phyloP scores from a whole-genome alignment of 768 basidiomycete genomes.

The Mycena amicta region DNA sequence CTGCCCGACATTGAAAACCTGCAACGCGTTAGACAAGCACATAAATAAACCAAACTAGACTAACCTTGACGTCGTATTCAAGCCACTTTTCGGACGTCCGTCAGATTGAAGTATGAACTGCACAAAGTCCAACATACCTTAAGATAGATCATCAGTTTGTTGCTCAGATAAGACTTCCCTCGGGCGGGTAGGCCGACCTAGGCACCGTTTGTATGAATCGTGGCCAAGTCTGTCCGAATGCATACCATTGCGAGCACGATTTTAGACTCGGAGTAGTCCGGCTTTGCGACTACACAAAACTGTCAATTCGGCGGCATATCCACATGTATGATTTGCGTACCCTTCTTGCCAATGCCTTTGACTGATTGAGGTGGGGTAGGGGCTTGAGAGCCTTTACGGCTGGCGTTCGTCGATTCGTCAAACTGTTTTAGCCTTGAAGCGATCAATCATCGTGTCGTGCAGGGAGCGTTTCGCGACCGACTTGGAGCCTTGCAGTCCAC shows the following conservation, averaged over 20 bases:
- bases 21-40: not conserved
- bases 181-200: constrained; percentile 97
- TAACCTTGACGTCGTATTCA: constrained; percentile 92
- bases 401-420: constrained; percentile 72
- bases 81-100: constrained; percentile 85
- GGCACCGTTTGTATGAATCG: not conserved
- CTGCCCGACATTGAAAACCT: constrained; percentile 99
- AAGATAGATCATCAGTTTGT: constrained; percentile 95
- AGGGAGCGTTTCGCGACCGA: not conserved
- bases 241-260: constrained; percentile 95
- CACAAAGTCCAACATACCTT: constrained; percentile 63
- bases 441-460: not conserved
- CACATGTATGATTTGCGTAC: constrained; percentile 38
- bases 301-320: constrained; percentile 8
- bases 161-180: constrained; percentile 97
- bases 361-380: constrained; percentile 82
- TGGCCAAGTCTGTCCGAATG: not conserved
- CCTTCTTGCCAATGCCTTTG: constrained; percentile 88
- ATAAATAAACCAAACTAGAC: not conserved
- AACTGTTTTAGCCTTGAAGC: constrained; percentile 71
- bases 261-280: constrained; percentile 98
- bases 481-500: constrained; percentile 41
- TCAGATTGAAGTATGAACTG: too few relatives aligned
- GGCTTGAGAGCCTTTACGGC: constrained; percentile 70
- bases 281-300: constrained; percentile 74